Conservation (phyloP, 2,329 filamentous ascomycete genomes). For the Trichoderma aggressivum region DNA sequence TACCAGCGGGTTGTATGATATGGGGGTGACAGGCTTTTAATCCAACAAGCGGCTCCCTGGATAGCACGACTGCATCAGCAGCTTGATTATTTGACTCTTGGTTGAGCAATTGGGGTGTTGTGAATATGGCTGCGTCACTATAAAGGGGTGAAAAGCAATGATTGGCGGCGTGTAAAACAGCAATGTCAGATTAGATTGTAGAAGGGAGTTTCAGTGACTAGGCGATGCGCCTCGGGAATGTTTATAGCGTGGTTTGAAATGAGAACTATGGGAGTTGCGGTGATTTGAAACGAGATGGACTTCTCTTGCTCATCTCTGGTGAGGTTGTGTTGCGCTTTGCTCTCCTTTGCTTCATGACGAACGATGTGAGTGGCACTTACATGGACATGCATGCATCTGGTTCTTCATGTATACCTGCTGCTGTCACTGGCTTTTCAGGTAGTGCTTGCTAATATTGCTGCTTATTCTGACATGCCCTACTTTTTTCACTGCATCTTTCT, state of each 20-base stretch:
- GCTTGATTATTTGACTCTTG: neutral
- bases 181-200: conserved; percentile 1
- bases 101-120: neutral
- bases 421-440: too few species aligned
- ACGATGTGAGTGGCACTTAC: neutral
- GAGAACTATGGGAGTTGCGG: neutral
- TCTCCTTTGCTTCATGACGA: neutral
- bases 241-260: neutral
- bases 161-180: neutral
- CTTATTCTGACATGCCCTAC: too few species aligned
- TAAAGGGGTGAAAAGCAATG: neutral
- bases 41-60: neutral
- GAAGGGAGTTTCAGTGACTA: conserved; percentile 2
- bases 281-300: neutral
- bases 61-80: neutral
- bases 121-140: neutral
- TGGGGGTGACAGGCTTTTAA: neutral
- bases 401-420: too few species aligned
- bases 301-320: neutral
- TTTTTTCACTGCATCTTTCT: too few species aligned
- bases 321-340: neutral
- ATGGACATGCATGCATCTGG: too few species aligned
- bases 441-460: too few species aligned
- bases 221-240: neutral
- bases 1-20: neutral